Base-by-base conservation (phyloP, 2,329 filamentous ascomycete genomes). In the Nannizziopsis arthrosporioides region DNA sequence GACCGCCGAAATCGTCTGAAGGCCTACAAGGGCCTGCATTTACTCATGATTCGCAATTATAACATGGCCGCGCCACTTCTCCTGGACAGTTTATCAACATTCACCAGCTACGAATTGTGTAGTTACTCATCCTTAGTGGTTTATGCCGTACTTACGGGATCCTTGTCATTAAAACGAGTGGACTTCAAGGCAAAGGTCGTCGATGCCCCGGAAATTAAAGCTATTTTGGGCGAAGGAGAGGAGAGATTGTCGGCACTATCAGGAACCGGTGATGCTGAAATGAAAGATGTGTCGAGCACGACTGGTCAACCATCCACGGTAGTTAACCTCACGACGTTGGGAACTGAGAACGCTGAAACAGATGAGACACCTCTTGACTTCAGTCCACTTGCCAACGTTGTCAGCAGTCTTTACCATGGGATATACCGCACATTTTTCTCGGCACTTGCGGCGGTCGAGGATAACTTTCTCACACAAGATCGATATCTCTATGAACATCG, bases 121-220 rank as follows among this genome's bases (percentile, higher is more conserved):
- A 90, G 84, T 56, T 98, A 98, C 73, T 94, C 88, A 51, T 84
- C 80, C 52, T 79, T 98, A 18, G 92, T 98, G 44, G 82, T 95
- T 49, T 98, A 96, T 72, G 88, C 92, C 1, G 90, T 96, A 17
- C 81, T 98, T 31, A 88, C 92, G 32, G 92, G 92, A 51, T 93
- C 89, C 5, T 83, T 96, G 18, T 92, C 90, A 40, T 78, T 98
- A 49, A 94, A 95, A 73, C 84, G 92, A 42, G 87, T 95, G 31
- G 92, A 98, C 68, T 98, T 98, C 78, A 98, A 98, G 75, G 85
- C 85, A 56, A 96, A 96, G 74, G 92, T 98, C 19, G 90, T 98
- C 36, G 92, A 98, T 66, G 92, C 92, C 6, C 90, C 92, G 10
- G 92, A 98, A 71, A 95, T 98, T 71, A 94, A 92, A 71, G 92